Conservation (phyloP, 1,284 basidiomycete species). For the Leccinum variabile region DNA sequence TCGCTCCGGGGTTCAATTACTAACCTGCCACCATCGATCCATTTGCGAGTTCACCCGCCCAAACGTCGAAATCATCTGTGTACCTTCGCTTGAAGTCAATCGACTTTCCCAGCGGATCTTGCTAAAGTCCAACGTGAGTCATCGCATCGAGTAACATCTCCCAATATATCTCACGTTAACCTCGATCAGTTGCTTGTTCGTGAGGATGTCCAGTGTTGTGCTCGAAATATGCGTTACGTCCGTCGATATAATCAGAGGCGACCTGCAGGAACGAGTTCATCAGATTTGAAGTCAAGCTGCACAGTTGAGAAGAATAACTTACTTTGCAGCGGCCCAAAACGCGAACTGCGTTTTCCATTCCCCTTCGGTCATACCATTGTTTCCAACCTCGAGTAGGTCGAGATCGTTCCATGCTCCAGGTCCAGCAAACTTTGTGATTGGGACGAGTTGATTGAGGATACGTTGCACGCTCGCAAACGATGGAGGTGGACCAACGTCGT, state of each 20-base stretch:
- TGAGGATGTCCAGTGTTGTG: constrained; percentile 8
- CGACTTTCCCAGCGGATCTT: constrained; percentile 49
- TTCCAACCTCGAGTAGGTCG: constrained; percentile 51
- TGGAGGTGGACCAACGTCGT: constrained; percentile 48
- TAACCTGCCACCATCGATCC: constrained; percentile 48
- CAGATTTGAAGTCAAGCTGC: background rate
- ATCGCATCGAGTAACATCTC: background rate
- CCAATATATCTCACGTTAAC: constrained; percentile 11
- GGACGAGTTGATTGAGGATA: constrained; percentile 52
- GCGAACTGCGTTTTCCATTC: constrained; percentile 52
- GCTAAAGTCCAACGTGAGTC: constrained; percentile 31
- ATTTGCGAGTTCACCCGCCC: constrained; percentile 50
- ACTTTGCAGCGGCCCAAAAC: constrained; percentile 39
- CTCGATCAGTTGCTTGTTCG: constrained; percentile 9
- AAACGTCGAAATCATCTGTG: constrained; percentile 50
- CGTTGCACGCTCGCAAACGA: constrained; percentile 48
- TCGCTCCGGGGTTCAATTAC: background rate
- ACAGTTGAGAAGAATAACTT: background rate
- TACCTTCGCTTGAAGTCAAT: constrained; percentile 49
- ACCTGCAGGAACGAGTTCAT: constrained; percentile 4
- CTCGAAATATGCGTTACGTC: constrained; percentile 6
- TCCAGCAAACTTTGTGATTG: constrained; percentile 46
- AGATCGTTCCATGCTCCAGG: constrained; percentile 49
- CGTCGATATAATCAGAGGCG: constrained; percentile 16
- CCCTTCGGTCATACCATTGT: constrained; percentile 40